Base-by-base conservation (phyloP, 495 filamentous ascomycete species). In the Lichenothelia convexa region DNA sequence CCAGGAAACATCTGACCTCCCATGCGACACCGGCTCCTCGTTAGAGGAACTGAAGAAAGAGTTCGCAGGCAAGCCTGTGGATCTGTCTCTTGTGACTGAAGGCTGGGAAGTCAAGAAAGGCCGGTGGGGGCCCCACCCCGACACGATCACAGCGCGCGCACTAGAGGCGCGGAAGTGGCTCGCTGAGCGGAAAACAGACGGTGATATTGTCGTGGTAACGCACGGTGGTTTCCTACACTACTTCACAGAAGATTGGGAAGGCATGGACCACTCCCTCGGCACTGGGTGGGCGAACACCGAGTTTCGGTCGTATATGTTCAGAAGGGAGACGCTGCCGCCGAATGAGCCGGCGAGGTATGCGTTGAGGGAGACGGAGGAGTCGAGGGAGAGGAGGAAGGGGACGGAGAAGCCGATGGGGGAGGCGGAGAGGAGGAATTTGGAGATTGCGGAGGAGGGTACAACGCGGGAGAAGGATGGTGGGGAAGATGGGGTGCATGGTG, bases 251-350 rank as follows among this genome's bases (percentile, higher is more conserved):
- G 84, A 93, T 43, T 93, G 77, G 73, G 63, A 70, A 31, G 79
- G 73, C 9, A 33, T 36, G 9, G 13, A 31, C 19, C 23, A 5
- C 21, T 27, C 15, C 33, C 22, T 30, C 64, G 78, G 81, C 20
- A 91, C 84, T 0, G 81, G 80, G 13, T 93, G 86, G 86, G 44
- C 45, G 7, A 93, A 94, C 55, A 77, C 76, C 8, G 85, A 93
- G 56, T 80, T 65, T 49, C 73, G 86, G 34, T 73, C 70, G 5
- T 94, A 78, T 54, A 56, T 56, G 21, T 92, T 91, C 59, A n/a
- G n/a, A n/a, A n/a, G n/a, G n/a, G n/a, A n/a, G n/a, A 58, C 39
- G 13, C 9, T 55, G 3, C 64, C 73, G 18, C 61, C 66, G 26
- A 58, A 62, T 32, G 69, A 75, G 35, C 67, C 71, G 34, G 68